Conservation (phyloP, 257 asterid genomes). For the Misopates orontium region DNA sequence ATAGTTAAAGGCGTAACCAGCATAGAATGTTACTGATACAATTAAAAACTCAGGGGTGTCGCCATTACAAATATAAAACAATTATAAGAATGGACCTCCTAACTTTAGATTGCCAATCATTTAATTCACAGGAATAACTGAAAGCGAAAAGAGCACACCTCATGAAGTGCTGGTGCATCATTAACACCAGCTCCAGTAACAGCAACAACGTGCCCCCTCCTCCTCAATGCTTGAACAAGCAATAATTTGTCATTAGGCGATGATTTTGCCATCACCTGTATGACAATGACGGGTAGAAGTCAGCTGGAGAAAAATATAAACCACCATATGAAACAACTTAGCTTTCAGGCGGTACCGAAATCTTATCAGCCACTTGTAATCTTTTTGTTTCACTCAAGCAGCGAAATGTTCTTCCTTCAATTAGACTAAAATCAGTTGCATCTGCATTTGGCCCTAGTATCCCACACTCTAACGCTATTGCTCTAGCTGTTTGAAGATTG, state of each 20-base stretch:
- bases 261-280: constrained; percentile 96
- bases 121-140: constrained; percentile 12
- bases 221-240: constrained; percentile 95
- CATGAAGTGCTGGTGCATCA: constrained; percentile 98
- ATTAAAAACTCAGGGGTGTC: not conserved
- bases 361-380: constrained; percentile 69
- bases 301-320: not conserved
- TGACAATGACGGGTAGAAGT: not conserved
- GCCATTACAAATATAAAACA: not conserved
- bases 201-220: constrained; percentile 86
- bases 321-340: not conserved
- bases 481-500: constrained; percentile 83
- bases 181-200: constrained; percentile 96
- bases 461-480: constrained; percentile 96
- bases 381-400: constrained; percentile 55
- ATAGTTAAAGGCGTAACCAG: not conserved
- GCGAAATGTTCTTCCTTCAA: constrained; percentile 85
- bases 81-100: not conserved
- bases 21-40: not conserved
- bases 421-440: constrained; percentile 75
- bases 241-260: constrained; percentile 89
- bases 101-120: not conserved
- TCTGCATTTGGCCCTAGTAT: constrained; percentile 67
- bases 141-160: constrained; percentile 52
- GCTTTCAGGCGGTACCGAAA: constrained; percentile 60